Conservation (phyloP, 1,139 yeast species). For the Hyphopichia burtonii region DNA sequence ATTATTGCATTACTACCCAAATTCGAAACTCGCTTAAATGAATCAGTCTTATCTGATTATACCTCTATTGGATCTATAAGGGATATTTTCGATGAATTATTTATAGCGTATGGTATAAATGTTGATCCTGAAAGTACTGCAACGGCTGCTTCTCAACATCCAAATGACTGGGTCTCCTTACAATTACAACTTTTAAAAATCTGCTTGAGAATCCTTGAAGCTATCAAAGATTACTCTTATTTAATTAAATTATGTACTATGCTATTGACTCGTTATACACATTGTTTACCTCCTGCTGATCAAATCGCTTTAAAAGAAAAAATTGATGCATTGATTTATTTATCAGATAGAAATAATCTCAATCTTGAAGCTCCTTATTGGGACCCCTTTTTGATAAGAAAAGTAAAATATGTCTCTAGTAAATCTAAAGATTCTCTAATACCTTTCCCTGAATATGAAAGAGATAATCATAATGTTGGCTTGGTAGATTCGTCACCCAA, state of each 20-base stretch:
- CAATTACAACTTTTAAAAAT: conserved; percentile 58
- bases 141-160: conserved; percentile 23
- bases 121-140: conserved; percentile 26
- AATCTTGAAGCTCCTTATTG: conserved; percentile 47
- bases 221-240: conserved; percentile 45
- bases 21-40: conserved; percentile 24
- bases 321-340: conserved; percentile 20
- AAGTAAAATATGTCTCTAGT: conserved; percentile 33
- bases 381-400: conserved; percentile 69
- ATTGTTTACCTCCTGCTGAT: conserved; percentile 43
- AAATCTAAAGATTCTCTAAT: conserved; percentile 26
- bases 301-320: conserved; percentile 31
- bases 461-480: conserved; percentile 9
- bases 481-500: conserved; percentile 8
- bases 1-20: conserved; percentile 52
- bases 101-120: conserved; percentile 42
- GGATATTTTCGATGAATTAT: conserved; percentile 37
- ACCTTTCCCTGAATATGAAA: conserved; percentile 32
- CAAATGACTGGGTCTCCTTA: conserved; percentile 51
- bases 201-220: conserved; percentile 55
- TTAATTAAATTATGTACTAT: conserved; percentile 50
- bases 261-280: conserved; percentile 54
- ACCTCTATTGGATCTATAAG: conserved; percentile 41
- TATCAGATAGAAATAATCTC: conserved; percentile 16
- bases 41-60: conserved; percentile 38